These are phyloP conservation scores for Hypericum perforatum DNA, from an alignment of 345 rosid genomes.

Conservation along the genomic window DNA sequence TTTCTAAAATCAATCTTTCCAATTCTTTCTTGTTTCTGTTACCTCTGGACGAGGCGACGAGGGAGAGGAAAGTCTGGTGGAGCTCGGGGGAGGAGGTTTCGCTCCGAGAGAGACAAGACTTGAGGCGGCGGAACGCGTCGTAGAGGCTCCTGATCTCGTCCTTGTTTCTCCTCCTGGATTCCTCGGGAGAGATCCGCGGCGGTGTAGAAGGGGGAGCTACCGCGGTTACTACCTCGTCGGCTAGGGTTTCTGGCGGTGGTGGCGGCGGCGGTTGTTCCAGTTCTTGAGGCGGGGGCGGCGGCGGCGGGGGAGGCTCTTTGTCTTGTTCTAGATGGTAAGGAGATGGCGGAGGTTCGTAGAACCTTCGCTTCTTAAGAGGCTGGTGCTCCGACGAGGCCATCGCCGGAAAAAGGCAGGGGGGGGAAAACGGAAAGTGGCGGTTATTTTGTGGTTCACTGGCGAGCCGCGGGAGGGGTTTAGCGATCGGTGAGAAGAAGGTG, in stretches of 20 bases:
- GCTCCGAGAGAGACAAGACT: constrained; percentile 48
- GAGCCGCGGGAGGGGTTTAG: no score
- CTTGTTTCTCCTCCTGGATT: constrained; percentile 54
- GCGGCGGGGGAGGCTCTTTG: constrained; percentile 16
- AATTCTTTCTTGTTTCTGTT: background rate
- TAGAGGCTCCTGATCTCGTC: constrained; percentile 78
- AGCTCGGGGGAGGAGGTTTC: constrained; percentile 44
- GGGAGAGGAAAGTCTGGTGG: constrained; percentile 67
- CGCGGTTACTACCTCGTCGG: constrained; percentile 16
- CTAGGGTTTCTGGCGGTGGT: constrained; percentile 18
- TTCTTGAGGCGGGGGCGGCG: background rate
- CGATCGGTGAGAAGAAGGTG: no score
- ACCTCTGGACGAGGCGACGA: constrained; percentile 74
- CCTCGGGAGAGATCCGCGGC: constrained; percentile 51
- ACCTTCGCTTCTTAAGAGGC: constrained; percentile 85
- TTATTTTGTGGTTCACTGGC: no score
- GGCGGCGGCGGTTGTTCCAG: constrained; percentile 16
- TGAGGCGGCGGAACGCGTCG: constrained; percentile 68
- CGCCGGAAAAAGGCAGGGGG: background rate
- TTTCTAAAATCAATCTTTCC: background rate
- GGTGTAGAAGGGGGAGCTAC: constrained; percentile 50
- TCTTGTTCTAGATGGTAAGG: no score
- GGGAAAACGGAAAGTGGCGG: no score
- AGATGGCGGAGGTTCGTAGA: constrained; percentile 39
- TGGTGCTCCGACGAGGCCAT: constrained; percentile 81